A percentile compares a stretch with the other conserved stretches of the same genome.
phyloP scores from a whole-genome alignment of 805 yeast genomes.

The Candida easanensis region DNA sequence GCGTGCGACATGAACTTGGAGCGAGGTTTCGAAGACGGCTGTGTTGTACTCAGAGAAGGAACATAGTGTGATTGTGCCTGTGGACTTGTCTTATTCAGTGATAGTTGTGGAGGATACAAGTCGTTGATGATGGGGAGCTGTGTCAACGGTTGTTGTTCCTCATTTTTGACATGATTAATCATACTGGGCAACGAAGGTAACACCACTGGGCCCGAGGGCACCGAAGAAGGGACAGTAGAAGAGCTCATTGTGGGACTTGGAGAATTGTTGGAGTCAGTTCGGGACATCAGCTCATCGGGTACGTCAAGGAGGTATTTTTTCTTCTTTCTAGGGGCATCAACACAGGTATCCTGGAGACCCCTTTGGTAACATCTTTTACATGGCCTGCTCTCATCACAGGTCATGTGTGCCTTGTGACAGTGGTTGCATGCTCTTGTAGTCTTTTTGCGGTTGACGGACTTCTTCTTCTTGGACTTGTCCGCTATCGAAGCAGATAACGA shows the following conservation, averaged over 20 bases:
- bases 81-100: slow-evolving; percentile 10
- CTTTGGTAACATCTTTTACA: slow-evolving; percentile 75
- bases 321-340: slow-evolving; percentile 85
- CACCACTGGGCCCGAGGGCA: background rate
- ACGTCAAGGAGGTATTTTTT: slow-evolving; percentile 77
- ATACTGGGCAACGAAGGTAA: slow-evolving; percentile 8
- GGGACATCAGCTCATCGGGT: slow-evolving; percentile 21
- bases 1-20: slow-evolving; percentile 62
- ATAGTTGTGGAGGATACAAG: slow-evolving; percentile 13
- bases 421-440: slow-evolving; percentile 87
- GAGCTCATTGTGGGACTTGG: background rate
- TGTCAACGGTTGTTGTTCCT: background rate
- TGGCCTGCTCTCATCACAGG: slow-evolving; percentile 83
- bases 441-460: slow-evolving; percentile 48
- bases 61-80: slow-evolving; percentile 13
- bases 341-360: slow-evolving; percentile 68
- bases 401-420: slow-evolving; percentile 88
- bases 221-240: background rate
- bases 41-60: slow-evolving; percentile 11
- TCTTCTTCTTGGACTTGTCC: slow-evolving; percentile 1
- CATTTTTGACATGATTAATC: slow-evolving; percentile 4
- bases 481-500: background rate
- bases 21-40: slow-evolving; percentile 7
- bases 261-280: background rate
- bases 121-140: slow-evolving; percentile 8